These are phyloP conservation scores for Citrus australasica DNA, from an alignment of 345 rosid species.

Conservation along the genomic window DNA sequence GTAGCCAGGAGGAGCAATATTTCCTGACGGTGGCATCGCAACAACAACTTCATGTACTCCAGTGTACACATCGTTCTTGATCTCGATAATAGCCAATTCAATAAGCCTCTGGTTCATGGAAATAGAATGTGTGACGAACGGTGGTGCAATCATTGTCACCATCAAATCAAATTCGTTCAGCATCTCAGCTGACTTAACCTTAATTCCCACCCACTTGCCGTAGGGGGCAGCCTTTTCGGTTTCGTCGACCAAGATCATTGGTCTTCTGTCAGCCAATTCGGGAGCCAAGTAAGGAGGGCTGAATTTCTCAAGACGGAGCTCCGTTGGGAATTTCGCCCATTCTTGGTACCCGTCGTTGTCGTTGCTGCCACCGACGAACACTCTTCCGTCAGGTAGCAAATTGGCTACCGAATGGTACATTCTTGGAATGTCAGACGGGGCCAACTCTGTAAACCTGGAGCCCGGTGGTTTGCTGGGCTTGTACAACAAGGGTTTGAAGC, in stretches of 20 bases:
- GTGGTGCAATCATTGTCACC: constrained; percentile 54
- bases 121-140: constrained; percentile 69
- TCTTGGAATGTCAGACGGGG: constrained; percentile 45
- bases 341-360: constrained; percentile 59
- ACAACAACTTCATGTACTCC: constrained; percentile 17
- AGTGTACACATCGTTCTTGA: not conserved
- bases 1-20: constrained; percentile 65
- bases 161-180: constrained; percentile 7
- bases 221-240: constrained; percentile 18
- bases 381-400: constrained; percentile 42
- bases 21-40: constrained; percentile 41
- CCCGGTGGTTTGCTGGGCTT: constrained; percentile 12
- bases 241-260: constrained; percentile 18
- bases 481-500: constrained; percentile 53
- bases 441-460: constrained; percentile 39
- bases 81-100: constrained; percentile 22
- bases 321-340: constrained; percentile 60
- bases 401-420: constrained; percentile 51
- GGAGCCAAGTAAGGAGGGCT: constrained; percentile 69
- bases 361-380: constrained; percentile 73
- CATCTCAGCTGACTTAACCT: constrained; percentile 4
- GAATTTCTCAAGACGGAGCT: constrained; percentile 71
- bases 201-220: constrained; percentile 22
- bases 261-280: constrained; percentile 18
- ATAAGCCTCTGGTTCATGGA: constrained; percentile 73